Base-by-base conservation (phyloP, 805 yeast species). In the Candida pseudofarinosa region DNA sequence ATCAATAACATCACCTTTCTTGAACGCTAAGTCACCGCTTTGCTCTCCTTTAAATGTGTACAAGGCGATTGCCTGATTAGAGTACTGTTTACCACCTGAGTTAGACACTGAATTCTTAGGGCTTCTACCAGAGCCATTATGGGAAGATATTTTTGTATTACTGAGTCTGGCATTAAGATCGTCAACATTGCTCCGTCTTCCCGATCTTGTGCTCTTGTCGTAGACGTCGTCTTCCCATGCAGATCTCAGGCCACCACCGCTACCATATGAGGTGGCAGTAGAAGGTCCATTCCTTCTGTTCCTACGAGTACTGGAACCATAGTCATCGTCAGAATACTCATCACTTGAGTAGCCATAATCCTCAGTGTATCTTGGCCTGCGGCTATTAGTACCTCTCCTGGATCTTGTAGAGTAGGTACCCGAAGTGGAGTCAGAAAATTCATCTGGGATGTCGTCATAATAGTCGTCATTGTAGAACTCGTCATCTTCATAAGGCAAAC, bases 11-110 rank as follows among this genome's bases (percentile, higher is more conserved):
- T 93, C 99, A 42, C 99, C 99, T 71, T 93, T 93, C 52, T 80
- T 83, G 74, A 93, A 93, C 3, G 95, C 79, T 56, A 93, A 73
- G 63, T 93, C 99, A 4, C 97, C 97, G n/a, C 75, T 60, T 66
- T 91, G 95, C 63, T 90, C 96, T 19, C 97, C 98, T 40, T 82
- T 85, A 63, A 93, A 91, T 2, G 89, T 75, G 65, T 77, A 91
- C 50, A 89, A 71, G 0, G 99, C 99, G 46, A 88, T 83, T 1
- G 97, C 99, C 62, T 88, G 90, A 50, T 80, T 83, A 4, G 84
- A 74, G 13, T n/a, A 32, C 34, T 32, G 34, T 32, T 15, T 13
- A 34, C 61, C 63, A 13, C 73, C 40, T 37, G 62, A 65, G 47
- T 62, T 60, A 17, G 74, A 73, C 45, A 69, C 70, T n/a, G 64